Conservation (phyloP, 2,329 filamentous ascomycete species). For the Alternaria brassicicola region DNA sequence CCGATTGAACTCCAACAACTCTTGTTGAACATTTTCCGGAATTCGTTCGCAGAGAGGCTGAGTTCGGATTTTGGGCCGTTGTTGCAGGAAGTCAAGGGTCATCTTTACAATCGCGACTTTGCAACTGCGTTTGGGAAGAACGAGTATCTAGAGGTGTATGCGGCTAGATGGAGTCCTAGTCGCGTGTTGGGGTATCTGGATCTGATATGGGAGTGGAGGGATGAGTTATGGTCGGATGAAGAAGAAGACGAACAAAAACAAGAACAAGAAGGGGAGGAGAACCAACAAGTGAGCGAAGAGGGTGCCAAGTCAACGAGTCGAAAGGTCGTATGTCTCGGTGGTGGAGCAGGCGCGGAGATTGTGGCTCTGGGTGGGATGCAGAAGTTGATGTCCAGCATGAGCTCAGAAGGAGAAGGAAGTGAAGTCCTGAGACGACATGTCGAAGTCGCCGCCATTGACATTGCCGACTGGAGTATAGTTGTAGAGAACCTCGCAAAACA, state of each 20-base stretch:
- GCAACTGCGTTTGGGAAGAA: slow-evolving; percentile 74
- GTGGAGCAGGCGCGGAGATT: slow-evolving; percentile 71
- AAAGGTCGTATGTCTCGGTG: slow-evolving; percentile 65
- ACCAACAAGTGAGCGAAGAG: neutral
- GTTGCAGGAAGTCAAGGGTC: slow-evolving; percentile 83
- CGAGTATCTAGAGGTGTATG: slow-evolving; percentile 80
- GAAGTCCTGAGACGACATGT: neutral
- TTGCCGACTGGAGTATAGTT: slow-evolving; percentile 76
- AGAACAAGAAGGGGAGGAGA: neutral
- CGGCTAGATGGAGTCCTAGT: slow-evolving; percentile 87
- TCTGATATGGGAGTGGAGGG: slow-evolving; percentile 54
- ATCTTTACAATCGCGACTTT: slow-evolving; percentile 88
- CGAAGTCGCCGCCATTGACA: slow-evolving; percentile 73
- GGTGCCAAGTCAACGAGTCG: slow-evolving; percentile 12
- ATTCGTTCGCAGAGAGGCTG: slow-evolving; percentile 60
- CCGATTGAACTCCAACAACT: slow-evolving; percentile 67
- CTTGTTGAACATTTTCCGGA: slow-evolving; percentile 74
- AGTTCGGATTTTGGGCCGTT: slow-evolving; percentile 58
- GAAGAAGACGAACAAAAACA: too few species aligned
- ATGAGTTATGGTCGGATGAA: slow-evolving; percentile 16
- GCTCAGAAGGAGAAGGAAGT: slow-evolving; percentile 2
- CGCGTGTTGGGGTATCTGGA: slow-evolving; percentile 81
- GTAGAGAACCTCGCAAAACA: slow-evolving; percentile 63
- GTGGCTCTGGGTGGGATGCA: slow-evolving; percentile 65
- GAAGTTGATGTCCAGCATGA: slow-evolving; percentile 40